These are phyloP conservation scores for Metschnikowia shivogae DNA, from an alignment of 805 yeast genomes.

Conservation along the genomic window DNA sequence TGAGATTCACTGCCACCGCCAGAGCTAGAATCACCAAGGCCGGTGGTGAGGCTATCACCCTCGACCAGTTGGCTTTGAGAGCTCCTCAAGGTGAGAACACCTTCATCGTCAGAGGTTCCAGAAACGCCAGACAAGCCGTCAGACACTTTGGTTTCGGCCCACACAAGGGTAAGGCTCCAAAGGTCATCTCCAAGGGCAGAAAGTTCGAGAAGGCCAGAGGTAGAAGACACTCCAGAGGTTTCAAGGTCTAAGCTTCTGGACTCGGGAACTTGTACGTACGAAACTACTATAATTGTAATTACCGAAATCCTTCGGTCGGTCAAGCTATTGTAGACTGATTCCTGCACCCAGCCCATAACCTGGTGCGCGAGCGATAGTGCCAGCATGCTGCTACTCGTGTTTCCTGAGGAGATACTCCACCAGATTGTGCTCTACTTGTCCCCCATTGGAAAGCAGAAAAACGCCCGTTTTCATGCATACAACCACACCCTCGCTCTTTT, in stretches of 20 bases:
- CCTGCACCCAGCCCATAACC: neutral
- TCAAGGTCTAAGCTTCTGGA: conserved; percentile 81
- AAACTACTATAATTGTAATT: conserved; percentile 2
- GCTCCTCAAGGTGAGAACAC: conserved; percentile 99
- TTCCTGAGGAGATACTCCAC: conserved; percentile 7
- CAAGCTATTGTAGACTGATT: neutral
- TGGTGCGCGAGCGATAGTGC: neutral
- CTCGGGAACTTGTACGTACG: conserved; percentile 4
- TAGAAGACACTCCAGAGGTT: conserved; percentile 98
- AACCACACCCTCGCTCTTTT: conserved; percentile 7
- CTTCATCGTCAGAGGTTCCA: conserved; percentile 96
- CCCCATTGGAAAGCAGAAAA: neutral
- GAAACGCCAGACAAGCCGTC: conserved; percentile 98
- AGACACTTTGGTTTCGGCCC: conserved; percentile 99
- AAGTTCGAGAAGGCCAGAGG: conserved; percentile 99
- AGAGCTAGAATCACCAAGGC: conserved; percentile 94
- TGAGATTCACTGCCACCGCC: conserved; percentile 99
- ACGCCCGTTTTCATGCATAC: neutral
- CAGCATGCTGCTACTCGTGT: conserved; percentile 5
- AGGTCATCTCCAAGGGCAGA: conserved; percentile 96
- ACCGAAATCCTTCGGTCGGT: conserved; percentile 3
- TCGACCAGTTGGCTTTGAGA: conserved; percentile 98
- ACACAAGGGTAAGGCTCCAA: conserved; percentile 99
- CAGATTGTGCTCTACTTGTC: neutral
- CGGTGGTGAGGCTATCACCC: conserved; percentile 99